Evolutionary conservation across 1,284 basidiomycete genomes (phyloP), one percentile per base, ranked within the genome.

Genomic region (Trichosporon sp.): DNA sequence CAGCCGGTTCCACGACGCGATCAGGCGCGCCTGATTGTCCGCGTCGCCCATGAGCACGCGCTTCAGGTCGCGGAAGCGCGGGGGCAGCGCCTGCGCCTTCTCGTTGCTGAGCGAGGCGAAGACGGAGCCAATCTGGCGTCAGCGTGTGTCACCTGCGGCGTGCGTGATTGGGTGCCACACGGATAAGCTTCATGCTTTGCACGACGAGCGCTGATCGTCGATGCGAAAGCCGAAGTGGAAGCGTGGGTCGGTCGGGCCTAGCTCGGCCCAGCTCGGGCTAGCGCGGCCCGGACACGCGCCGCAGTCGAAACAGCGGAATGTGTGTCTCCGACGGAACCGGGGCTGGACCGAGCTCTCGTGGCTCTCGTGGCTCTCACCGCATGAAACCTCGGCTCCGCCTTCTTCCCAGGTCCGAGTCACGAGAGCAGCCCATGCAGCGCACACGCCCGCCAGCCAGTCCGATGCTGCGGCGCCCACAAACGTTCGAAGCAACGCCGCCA

Each of bases 21-120:
- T 73, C 9, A 91, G 80, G 1, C 76, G 74, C 15, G 88, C 87
- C n/a, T 80, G 83, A 80, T 87, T 79, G 31, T 75, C 75, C 31
- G 73, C 77, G 42, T 78, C 74, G 15, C 78, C 79, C 23, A 79
- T 78, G 60, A 79, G 76, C n/a, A 89, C 76, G 47, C 86, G 86
- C 83, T 92, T 92, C 42, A 91, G 79, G 12, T 86, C 84, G 0
- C 85, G 77, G 71, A 91, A 91, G 0, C 89, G 86, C 8, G 83
- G 73, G 0, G 90, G 89, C 2, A 91, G 84, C 1, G 76, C 76
- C 1, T 73, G 77, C 18, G 81, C 79, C 1, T 79, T 75, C 68
- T 86, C 85, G 11, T 83, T 83, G 1, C 86, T 85, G 6, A 89
- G 81, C 0, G 87, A 87, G 0, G 87, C 83, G 76, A 90, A 90